Conservation (phyloP, 2,329 filamentous ascomycete genomes). For the Aspergillus fumigatus region DNA sequence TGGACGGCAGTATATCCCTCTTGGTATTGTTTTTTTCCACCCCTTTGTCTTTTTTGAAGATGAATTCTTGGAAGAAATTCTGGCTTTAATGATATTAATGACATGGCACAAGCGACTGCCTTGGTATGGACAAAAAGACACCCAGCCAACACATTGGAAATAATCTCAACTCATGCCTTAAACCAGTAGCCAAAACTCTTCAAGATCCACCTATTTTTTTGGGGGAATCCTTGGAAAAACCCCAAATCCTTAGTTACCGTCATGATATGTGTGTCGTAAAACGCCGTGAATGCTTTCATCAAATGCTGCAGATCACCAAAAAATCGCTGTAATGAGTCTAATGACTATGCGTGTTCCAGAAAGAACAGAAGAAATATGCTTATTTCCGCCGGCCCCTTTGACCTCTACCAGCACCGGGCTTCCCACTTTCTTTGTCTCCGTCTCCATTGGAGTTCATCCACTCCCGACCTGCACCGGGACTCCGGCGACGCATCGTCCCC, state of each 20-base stretch:
- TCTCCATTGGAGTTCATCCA: conserved; percentile 50
- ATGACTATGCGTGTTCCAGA: background rate
- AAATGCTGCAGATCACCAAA: background rate
- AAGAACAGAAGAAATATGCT: background rate
- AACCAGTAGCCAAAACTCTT: background rate
- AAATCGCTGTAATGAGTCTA: background rate
- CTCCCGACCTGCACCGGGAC: conserved; percentile 67
- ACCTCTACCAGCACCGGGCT: conserved; percentile 20
- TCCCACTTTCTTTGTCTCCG: conserved; percentile 23
- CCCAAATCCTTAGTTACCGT: background rate
- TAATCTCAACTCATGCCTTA: background rate
- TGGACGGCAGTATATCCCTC: background rate
- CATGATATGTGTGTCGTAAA: background rate
- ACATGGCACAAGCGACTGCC: background rate
- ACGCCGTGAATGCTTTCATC: background rate
- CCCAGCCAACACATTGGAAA: background rate
- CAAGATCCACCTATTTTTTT: background rate
- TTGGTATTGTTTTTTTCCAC: background rate
- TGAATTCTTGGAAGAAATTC: background rate
- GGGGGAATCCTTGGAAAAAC: background rate
- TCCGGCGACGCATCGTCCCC: conserved; percentile 84
- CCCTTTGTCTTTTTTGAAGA: background rate
- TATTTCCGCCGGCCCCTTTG: conserved; percentile 31
- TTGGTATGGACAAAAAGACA: background rate
- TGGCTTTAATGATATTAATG: background rate